Evolutionary conservation across 2,329 filamentous ascomycete genomes (phyloP).

Genomic region (Incumbomyces lentus): DNA sequence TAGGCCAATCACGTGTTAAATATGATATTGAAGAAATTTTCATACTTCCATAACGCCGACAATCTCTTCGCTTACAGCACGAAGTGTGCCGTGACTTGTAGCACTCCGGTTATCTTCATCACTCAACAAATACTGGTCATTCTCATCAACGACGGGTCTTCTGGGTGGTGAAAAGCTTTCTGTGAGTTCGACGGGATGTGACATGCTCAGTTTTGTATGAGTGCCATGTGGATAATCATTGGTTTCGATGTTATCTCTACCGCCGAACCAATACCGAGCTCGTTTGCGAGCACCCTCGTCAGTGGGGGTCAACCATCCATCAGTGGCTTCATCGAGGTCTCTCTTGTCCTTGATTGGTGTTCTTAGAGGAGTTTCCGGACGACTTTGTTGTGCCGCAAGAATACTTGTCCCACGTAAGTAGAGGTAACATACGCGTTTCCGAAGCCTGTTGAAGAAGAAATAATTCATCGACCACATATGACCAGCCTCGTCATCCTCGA

Average conservation of each 20-base stretch:
- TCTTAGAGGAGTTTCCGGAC: conserved; percentile 40
- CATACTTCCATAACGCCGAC: conserved; percentile 44
- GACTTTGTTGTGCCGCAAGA: conserved; percentile 54
- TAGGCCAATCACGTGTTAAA: neutral
- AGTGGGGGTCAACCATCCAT: conserved; percentile 37
- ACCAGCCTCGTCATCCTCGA: conserved; percentile 83
- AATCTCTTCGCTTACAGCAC: conserved; percentile 45
- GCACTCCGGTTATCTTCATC: conserved; percentile 33
- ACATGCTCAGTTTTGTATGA: conserved; percentile 18
- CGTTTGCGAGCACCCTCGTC: conserved; percentile 61
- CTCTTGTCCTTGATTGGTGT: conserved; percentile 37
- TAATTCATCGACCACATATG: conserved; percentile 94
- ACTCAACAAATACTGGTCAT: conserved; percentile 35
- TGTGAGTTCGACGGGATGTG: conserved; percentile 11
- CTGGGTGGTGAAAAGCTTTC: conserved; percentile 16
- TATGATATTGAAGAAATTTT: neutral
- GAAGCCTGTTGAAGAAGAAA: conserved; percentile 91
- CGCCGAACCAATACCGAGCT: conserved; percentile 78
- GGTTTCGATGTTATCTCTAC: conserved; percentile 40
- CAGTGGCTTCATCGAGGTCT: conserved; percentile 33
- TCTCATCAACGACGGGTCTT: conserved; percentile 29
- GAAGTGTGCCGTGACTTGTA: conserved; percentile 34
- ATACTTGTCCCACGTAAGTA: conserved; percentile 75
- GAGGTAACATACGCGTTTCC: conserved; percentile 88
- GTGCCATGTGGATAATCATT: conserved; percentile 22